Percentiles rank a stretch among this genome's conserved stretches.
phyloP scores from a whole-genome alignment of 176 grass and related monocot species.

The Alloteropsis semialata region DNA sequence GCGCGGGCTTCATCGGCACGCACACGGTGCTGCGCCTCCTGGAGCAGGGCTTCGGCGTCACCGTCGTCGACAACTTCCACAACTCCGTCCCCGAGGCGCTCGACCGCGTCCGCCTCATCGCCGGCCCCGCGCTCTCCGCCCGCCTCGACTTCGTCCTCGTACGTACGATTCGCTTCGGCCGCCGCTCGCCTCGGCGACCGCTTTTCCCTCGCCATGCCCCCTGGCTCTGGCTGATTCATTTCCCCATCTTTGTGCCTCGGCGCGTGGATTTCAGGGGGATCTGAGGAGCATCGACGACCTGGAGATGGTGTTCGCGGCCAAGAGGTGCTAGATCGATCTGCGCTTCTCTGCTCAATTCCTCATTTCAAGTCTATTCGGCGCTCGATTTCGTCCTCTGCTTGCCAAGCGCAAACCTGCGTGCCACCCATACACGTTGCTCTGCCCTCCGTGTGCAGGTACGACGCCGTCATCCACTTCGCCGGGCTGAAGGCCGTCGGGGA shows the following conservation, averaged over 20 bases:
- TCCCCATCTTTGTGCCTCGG: not conserved
- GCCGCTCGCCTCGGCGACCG: not conserved
- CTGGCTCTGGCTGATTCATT: not conserved
- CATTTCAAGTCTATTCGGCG: not conserved
- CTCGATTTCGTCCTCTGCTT: not conserved
- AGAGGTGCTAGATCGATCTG: constrained; percentile 10
- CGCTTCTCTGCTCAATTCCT: not conserved
- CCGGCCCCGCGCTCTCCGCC: constrained; percentile 56
- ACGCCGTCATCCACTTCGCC: constrained; percentile 89
- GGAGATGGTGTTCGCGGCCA: constrained; percentile 64
- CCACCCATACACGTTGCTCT: not conserved
- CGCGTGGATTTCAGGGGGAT: constrained; percentile 57
- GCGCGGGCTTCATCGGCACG: constrained; percentile 90
- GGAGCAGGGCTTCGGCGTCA: constrained; percentile 61
- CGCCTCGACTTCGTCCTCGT: constrained; percentile 70
- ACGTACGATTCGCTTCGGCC: constrained; percentile 12
- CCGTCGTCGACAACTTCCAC: constrained; percentile 85
- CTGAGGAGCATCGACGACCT: constrained; percentile 66
- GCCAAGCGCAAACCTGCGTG: not conserved
- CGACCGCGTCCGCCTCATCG: constrained; percentile 76
- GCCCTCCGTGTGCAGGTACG: constrained; percentile 50
- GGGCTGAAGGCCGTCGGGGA: constrained; percentile 88
- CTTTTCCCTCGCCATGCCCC: not conserved
- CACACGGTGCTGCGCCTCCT: constrained; percentile 91
- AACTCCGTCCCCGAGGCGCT: constrained; percentile 88